phyloP scores from a whole-genome alignment of 2,329 filamentous ascomycete genomes.

The Aspergillus eucalypticola region DNA sequence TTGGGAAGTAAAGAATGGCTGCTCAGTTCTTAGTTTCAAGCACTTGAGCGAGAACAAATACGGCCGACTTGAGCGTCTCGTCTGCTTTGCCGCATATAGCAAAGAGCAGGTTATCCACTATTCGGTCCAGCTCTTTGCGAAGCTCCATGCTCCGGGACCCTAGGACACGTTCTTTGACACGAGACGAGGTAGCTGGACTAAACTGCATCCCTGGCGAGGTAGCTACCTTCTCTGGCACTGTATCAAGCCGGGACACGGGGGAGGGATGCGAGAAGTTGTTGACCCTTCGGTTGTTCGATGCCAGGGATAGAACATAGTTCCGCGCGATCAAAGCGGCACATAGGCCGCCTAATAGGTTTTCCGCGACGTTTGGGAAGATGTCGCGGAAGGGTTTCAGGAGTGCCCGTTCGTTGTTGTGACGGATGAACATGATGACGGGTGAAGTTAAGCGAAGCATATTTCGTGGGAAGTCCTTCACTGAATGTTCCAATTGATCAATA shows the following conservation, averaged over 20 bases:
- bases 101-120: conserved; percentile 40
- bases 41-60: conserved; percentile 40
- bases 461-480: conserved; percentile 38
- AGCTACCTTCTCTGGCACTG: conserved; percentile 36
- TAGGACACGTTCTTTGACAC: conserved; percentile 32
- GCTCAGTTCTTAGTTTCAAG: conserved; percentile 34
- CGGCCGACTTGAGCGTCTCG: conserved; percentile 38
- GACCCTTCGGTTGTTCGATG: conserved; percentile 27
- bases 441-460: conserved; percentile 40
- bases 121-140: conserved; percentile 33
- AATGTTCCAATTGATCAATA: conserved; percentile 40
- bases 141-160: conserved; percentile 34
- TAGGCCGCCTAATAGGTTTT: conserved; percentile 38
- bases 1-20: conserved; percentile 3
- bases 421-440: conserved; percentile 41
- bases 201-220: conserved; percentile 36
- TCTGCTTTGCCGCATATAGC: conserved; percentile 39
- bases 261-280: conserved; percentile 20
- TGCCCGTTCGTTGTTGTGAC: conserved; percentile 39
- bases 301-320: conserved; percentile 39
- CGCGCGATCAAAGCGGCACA: conserved; percentile 41
- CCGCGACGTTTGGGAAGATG: conserved; percentile 37
- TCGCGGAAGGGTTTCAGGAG: conserved; percentile 37
- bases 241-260: conserved; percentile 29
- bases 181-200: conserved; percentile 26